Evolutionary conservation across 345 rosid genomes (phyloP).

Genomic region (Pelargonium nanum): DNA sequence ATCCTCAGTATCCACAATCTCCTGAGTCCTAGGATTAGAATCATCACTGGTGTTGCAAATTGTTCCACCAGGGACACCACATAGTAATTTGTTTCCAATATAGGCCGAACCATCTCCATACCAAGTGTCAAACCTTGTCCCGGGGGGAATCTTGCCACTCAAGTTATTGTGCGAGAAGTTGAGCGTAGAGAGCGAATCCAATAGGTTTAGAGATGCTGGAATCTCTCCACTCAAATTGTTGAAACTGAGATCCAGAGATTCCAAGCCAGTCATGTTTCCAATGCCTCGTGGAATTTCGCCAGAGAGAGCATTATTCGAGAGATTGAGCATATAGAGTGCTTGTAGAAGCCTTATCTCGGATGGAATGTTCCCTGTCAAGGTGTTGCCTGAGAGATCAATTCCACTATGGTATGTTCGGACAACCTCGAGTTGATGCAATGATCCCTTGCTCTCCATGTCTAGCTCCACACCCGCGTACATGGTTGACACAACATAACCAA

Average conservation of each 20-base stretch:
- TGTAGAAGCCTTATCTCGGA: conserved; percentile 3
- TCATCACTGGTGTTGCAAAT: not conserved
- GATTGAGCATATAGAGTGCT: conserved; percentile 10
- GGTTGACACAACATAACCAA: not conserved
- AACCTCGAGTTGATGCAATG: not conserved
- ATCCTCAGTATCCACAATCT: not conserved
- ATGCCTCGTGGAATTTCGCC: conserved; percentile 5
- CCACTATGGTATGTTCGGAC: conserved; percentile 11
- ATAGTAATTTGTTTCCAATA: conserved; percentile 7
- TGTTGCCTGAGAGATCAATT: conserved; percentile 7
- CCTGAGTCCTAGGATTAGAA: not conserved
- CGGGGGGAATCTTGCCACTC: conserved; percentile 1
- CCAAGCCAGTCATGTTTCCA: conserved; percentile 13
- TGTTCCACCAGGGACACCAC: conserved; percentile 9
- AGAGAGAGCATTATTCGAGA: conserved; percentile 5
- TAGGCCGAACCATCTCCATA: conserved; percentile 6
- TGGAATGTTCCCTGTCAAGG: conserved; percentile 10
- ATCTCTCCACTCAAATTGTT: conserved; percentile 3
- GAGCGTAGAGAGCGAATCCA: not conserved
- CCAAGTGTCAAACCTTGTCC: conserved; percentile 7
- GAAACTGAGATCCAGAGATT: conserved; percentile 14
- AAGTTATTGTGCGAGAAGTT: not conserved
- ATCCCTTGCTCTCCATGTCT: conserved; percentile 8
- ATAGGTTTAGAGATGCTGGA: not conserved
- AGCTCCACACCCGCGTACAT: conserved; percentile 8